phyloP scores from a whole-genome alignment of 768 basidiomycete species.

The Mrakia blollopis region DNA sequence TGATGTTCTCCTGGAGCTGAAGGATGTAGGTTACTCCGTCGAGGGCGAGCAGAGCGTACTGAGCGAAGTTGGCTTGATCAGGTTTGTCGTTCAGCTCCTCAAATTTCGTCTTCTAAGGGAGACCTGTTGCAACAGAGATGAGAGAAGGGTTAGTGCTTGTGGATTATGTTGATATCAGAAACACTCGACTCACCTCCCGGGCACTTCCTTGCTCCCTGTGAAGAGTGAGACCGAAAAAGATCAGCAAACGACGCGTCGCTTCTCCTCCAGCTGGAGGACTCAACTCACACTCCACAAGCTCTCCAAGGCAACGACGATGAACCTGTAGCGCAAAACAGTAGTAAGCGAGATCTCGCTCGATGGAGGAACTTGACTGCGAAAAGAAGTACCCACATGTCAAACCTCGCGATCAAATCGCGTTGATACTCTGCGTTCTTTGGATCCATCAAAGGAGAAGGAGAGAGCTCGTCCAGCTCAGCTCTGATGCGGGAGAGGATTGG shows the following conservation, averaged over 20 bases:
- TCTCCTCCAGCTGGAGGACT: background rate
- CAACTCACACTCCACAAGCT: background rate
- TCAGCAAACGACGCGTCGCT: background rate
- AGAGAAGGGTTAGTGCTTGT: background rate
- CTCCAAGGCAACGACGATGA: background rate
- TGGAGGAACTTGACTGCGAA: no score
- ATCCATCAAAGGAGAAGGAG: background rate
- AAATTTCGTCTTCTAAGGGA: background rate
- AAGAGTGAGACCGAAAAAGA: background rate
- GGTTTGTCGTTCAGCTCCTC: background rate
- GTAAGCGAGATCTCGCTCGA: background rate
- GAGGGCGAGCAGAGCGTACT: background rate
- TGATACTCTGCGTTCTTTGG: background rate
- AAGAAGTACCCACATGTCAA: background rate
- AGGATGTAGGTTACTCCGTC: background rate
- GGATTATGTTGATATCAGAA: background rate
- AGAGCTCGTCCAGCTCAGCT: no score
- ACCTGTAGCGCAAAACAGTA: background rate
- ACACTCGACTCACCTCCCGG: background rate
- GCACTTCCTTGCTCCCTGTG: background rate
- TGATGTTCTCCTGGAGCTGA: background rate
- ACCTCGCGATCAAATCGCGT: background rate
- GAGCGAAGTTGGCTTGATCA: background rate
- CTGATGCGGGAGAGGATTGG: no score
- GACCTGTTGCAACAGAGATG: background rate